These are phyloP conservation scores for Talaromyces sp. DNA, from an alignment of 2,329 filamentous ascomycete genomes.

Conservation along the genomic window DNA sequence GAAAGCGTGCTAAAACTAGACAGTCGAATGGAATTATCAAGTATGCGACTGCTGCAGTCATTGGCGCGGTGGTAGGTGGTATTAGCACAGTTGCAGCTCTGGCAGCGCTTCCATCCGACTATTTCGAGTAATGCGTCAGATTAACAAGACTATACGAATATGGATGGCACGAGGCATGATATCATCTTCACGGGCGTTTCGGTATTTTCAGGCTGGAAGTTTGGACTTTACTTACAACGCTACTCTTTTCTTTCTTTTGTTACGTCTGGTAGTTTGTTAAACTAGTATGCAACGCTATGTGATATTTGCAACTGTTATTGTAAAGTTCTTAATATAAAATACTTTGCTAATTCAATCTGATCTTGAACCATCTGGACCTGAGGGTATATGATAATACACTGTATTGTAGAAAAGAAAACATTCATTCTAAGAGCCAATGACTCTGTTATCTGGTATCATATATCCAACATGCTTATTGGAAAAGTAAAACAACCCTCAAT, in stretches of 20 bases:
- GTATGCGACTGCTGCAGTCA: conserved; percentile 34
- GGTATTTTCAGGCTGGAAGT: background rate
- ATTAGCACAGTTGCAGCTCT: conserved; percentile 36
- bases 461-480: background rate
- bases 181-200: background rate
- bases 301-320: too few species aligned
- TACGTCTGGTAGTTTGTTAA: background rate
- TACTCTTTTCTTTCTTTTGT: background rate
- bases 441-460: background rate
- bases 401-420: background rate
- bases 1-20: conserved; percentile 23
- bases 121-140: conserved; percentile 21
- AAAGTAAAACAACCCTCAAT: background rate
- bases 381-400: background rate
- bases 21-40: conserved; percentile 20
- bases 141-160: background rate
- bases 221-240: background rate
- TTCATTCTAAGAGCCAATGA: background rate
- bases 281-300: background rate
- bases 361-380: too few species aligned
- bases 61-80: conserved; percentile 37
- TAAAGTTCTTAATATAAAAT: too few species aligned
- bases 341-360: too few species aligned
- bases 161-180: background rate
- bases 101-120: conserved; percentile 37